Evolutionary conservation across 345 rosid species (phyloP), one percentile per base, ranked within the genome.

Genomic region (Sisymbrium irio): DNA sequence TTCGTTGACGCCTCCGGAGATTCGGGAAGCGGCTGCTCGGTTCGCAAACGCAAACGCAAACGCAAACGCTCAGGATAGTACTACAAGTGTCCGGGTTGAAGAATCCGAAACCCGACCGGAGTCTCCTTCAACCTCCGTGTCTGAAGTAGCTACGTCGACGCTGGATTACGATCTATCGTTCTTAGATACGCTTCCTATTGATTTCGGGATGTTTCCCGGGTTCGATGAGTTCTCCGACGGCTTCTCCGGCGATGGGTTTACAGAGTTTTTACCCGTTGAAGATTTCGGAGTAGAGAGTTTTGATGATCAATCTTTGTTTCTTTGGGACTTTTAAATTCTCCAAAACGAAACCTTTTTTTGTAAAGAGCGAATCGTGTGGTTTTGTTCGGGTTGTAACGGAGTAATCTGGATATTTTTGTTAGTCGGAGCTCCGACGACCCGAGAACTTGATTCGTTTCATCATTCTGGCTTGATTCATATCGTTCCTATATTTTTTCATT

Each of bases 21-120:
- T 91, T 10, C 97, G 83, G 64, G 83, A 70, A 7, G 92, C 84
- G 0, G 96, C 91, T 7, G 85, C 85, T 7, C 74, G 56, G 10
- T 87, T 86, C 71, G 97, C 95, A 1, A 64, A 64, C 41, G n/a
- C 28, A n/a, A n/a, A n/a, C n/a, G n/a, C n/a, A n/a, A n/a, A n/a
- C 71, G 97, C 95, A 1, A 64, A 64, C 41, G n/a, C 28, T 1
- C 10, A 63, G 40, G 54, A 62, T 3, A 3, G 12, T 59, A 1
- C 3, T 10, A 58, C 35, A 1, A 56, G 10, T 56, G 2, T 15
- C 63, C n/a, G 3, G 6, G 70, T 27, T 7, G 71, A 66, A 41
- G 65, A 45, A 45, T 10, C 61, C 8, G 85, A 77, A 14, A 65
- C 46, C 25, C 82, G 61, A 56, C 78, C 40, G n/a, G 89, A 79